Evolutionary conservation across 345 rosid species (phyloP), one percentile per base, ranked within the genome.

Genomic region (Cardiospermum halicacabum): DNA sequence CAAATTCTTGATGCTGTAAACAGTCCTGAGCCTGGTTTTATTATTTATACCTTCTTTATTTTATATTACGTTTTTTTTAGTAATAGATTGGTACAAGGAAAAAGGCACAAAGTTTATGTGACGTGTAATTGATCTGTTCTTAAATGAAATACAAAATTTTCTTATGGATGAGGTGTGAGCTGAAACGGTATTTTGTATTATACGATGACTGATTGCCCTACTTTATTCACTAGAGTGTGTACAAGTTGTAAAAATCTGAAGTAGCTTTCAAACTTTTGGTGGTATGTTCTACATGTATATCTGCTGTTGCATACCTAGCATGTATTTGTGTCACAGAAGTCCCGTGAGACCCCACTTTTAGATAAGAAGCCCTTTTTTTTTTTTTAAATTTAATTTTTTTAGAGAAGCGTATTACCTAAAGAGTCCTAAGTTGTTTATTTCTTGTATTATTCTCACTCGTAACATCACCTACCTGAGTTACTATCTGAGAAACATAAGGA

Each of bases 281-380:
- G 21, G 27, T 39, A 53, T 11, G 21, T 39, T 65, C 42, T 65
- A 37, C 60, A 11, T 50, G 11, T 51, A 13, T 64, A n/a, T n/a
- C 49, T 53, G 48, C 58, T 8, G 48, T 1, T 34, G 39, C 39
- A 34, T 34, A 34, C 10, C 6, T 34, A 34, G 9, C 9, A 34
- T 34, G 10, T 16, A 16, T 43, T 4, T 3, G 5, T 11, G 7
- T 65, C 54, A 65, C 54, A 28, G 53, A 11, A 28, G 13, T 28
- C 60, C 42, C 30, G 61, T 64, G 67, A 51, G 67, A 48, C 45
- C 61, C 61, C 69, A 54, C 69, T 54, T 53, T 27, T 55, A 7
- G 43, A 55, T 40, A 55, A 65, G 69, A 13, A 30, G 30, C 31
- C 28, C 18, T 47, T 12, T n/a, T 5, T 3, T 42, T 10, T 43